These are phyloP conservation scores for Epichloe elymi DNA, from an alignment of 2,329 filamentous ascomycete species.

Conservation along the genomic window DNA sequence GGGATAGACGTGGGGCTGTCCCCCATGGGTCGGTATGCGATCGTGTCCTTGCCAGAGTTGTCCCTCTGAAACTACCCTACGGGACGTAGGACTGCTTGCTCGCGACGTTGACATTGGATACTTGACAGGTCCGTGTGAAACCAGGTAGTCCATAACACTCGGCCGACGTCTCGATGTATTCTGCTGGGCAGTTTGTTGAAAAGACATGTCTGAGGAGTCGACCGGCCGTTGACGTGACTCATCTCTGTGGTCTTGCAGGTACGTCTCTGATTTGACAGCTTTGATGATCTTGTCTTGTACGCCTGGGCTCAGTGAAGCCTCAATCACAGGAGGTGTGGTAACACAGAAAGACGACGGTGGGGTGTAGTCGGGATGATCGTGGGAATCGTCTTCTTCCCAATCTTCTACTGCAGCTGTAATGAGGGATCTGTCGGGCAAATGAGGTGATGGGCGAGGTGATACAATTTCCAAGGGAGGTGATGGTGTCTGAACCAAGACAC, in stretches of 20 bases:
- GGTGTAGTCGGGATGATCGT: background rate
- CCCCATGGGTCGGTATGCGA: background rate
- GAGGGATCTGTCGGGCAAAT: background rate
- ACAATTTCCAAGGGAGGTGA: background rate
- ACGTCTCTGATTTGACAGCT: background rate
- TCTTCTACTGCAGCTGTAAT: slow-evolving; percentile 7
- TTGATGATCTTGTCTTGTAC: background rate
- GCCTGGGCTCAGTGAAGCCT: background rate
- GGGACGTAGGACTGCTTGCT: slow-evolving; percentile 2
- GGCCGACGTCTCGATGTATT: slow-evolving; percentile 6
- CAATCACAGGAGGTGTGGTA: background rate
- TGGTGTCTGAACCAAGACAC: background rate
- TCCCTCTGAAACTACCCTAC: background rate
- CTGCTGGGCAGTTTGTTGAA: slow-evolving; percentile 1
- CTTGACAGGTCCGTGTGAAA: slow-evolving; percentile 5
- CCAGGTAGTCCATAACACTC: slow-evolving; percentile 10
- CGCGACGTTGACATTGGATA: slow-evolving; percentile 3
- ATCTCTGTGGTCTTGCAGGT: background rate
- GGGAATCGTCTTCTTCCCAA: slow-evolving; percentile 4
- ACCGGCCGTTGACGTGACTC: slow-evolving; percentile 1
- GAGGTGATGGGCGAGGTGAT: slow-evolving; percentile 2
- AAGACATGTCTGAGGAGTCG: slow-evolving; percentile 5
- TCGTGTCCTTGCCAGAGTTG: slow-evolving; percentile 1
- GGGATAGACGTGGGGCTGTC: background rate
- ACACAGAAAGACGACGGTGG: slow-evolving; percentile 3